Percentiles rank a stretch among this genome's conserved stretches.
phyloP scores from a whole-genome alignment of 2,329 filamentous ascomycete genomes.

The Juglanconis sp. region DNA sequence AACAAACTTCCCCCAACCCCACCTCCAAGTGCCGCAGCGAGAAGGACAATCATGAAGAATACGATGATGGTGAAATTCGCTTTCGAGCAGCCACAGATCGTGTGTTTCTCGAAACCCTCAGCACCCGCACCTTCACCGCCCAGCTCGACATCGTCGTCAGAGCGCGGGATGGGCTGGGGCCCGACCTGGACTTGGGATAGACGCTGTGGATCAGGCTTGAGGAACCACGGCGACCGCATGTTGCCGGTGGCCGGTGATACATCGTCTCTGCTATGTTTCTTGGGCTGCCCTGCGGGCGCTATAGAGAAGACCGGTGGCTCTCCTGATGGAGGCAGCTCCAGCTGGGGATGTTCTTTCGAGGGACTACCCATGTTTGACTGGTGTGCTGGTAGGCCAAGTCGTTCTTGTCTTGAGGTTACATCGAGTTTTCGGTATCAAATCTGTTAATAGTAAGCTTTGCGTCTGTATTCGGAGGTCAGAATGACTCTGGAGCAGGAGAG shows the following conservation, averaged over 20 bases:
- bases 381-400: background rate
- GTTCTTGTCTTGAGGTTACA: background rate
- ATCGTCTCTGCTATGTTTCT: background rate
- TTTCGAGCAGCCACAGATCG: slow-evolving; percentile 9
- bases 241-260: background rate
- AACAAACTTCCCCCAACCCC: slow-evolving; percentile 9
- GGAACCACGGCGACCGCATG: background rate
- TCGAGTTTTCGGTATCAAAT: background rate
- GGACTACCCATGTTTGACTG: background rate
- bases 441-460: background rate
- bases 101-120: background rate
- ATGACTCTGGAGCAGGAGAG: no score
- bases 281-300: background rate
- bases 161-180: background rate
- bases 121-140: background rate
- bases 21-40: slow-evolving; percentile 9
- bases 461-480: no score
- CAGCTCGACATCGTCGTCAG: slow-evolving; percentile 1
- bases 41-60: slow-evolving; percentile 10
- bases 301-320: background rate
- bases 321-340: background rate
- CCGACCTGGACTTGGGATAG: background rate
- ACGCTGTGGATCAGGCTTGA: background rate
- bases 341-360: background rate
- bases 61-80: slow-evolving; percentile 7